A percentile compares a stretch with the other conserved stretches of the same genome.
phyloP scores from a whole-genome alignment of 768 basidiomycete genomes.

The Lyophyllum atratum region DNA sequence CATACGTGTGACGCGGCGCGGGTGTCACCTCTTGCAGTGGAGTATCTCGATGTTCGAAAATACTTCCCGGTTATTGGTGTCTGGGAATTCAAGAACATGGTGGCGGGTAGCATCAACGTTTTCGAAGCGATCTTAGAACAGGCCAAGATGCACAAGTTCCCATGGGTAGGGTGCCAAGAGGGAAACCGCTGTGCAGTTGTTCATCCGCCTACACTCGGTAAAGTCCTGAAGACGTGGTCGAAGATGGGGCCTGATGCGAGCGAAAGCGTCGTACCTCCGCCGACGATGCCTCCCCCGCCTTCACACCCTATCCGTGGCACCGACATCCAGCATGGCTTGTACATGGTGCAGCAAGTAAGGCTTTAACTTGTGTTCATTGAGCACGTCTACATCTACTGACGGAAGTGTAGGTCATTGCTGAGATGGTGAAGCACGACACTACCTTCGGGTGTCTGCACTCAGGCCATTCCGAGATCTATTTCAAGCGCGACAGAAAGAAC shows the following conservation, averaged over 20 bases:
- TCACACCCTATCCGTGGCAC: not conserved
- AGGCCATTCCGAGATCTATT: not conserved
- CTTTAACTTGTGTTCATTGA: not conserved
- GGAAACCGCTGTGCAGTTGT: not conserved
- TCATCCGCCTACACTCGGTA: not conserved
- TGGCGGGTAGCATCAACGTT: not conserved
- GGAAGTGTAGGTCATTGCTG: not conserved
- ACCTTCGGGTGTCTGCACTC: not conserved
- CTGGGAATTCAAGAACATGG: not conserved
- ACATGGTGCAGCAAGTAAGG: not conserved
- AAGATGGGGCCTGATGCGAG: not conserved
- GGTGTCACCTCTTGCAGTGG: not conserved
- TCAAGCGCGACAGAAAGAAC: not conserved
- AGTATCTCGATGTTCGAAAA: not conserved
- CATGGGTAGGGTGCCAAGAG: not conserved
- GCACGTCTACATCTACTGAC: not conserved
- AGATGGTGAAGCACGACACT: not conserved
- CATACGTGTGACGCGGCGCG: not conserved
- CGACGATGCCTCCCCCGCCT: not conserved
- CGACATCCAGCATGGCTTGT: not conserved
- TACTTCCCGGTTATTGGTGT: not conserved
- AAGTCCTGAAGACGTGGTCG: not conserved
- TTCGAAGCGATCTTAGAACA: not conserved
- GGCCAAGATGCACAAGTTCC: not conserved
- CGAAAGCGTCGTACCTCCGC: not conserved